phyloP scores from a whole-genome alignment of 257 asterid genomes.

The Ocimum tenuiflorum region DNA sequence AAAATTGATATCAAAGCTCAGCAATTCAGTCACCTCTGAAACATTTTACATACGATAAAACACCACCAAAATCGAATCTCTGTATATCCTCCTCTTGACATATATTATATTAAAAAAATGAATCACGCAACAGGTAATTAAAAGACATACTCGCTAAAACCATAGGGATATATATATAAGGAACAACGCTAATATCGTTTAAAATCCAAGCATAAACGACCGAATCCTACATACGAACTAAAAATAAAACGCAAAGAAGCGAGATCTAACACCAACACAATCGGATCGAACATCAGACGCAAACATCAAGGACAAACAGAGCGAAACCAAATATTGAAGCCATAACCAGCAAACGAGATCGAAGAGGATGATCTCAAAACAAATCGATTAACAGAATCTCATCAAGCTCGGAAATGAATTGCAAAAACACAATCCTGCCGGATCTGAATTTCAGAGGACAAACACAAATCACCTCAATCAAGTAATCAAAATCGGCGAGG shows the following conservation, averaged over 20 bases:
- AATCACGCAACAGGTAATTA: neutral
- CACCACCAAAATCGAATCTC: neutral
- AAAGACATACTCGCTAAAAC: neutral
- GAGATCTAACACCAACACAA: constrained; percentile 18
- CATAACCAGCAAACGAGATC: constrained; percentile 4
- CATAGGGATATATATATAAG: neutral
- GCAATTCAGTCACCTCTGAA: neutral
- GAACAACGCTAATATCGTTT: neutral
- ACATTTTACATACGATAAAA: neutral
- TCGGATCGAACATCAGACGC: too few species aligned
- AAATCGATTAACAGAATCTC: constrained; percentile 7
- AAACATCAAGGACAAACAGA: neutral
- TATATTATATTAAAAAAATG: neutral
- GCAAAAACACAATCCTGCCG: neutral
- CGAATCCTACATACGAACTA: neutral
- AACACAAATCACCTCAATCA: neutral
- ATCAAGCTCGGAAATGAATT: neutral
- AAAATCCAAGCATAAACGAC: neutral
- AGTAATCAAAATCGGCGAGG: constrained; percentile 13
- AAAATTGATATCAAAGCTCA: neutral
- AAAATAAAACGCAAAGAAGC: neutral
- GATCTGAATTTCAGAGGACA: neutral
- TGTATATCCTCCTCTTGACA: neutral
- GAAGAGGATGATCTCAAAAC: neutral
- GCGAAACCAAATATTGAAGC: neutral